Evolutionary conservation across 495 filamentous ascomycete genomes (phyloP).

Genomic region (Xylaria flabelliformis): DNA sequence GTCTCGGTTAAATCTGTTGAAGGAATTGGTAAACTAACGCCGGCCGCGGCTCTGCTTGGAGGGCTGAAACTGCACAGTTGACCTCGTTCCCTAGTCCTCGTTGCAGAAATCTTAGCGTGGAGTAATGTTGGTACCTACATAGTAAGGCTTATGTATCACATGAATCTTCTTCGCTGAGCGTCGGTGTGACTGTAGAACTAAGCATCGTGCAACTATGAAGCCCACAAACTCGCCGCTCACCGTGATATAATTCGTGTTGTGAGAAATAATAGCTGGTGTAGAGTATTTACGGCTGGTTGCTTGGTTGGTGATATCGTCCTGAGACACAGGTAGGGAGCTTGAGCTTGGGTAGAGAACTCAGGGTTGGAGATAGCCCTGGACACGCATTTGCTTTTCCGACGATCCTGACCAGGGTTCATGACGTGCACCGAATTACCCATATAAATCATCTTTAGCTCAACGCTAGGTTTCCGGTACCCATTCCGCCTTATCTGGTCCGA

Average conservation of each 20-base stretch:
- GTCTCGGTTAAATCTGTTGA: constrained; percentile 1
- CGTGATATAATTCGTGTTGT: neutral
- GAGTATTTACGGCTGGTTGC: neutral
- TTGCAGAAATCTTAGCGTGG: neutral
- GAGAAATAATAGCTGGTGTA: neutral
- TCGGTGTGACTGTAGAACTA: constrained; percentile 8
- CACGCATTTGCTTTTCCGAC: constrained; percentile 14
- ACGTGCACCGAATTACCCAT: constrained; percentile 12
- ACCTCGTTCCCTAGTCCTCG: neutral
- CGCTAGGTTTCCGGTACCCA: constrained; percentile 4
- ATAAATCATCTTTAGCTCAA: neutral
- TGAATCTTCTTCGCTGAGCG: constrained; percentile 19
- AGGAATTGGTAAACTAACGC: constrained; percentile 8
- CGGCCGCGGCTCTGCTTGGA: constrained; percentile 19
- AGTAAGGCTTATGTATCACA: constrained; percentile 3
- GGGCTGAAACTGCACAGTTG: neutral
- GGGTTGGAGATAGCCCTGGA: neutral
- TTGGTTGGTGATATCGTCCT: neutral
- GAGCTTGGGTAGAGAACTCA: neutral
- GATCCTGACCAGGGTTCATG: constrained; percentile 18
- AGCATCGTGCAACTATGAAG: neutral
- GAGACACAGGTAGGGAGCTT: neutral
- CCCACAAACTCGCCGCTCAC: constrained; percentile 8
- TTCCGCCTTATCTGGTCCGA: constrained; percentile 14
- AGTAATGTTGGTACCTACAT: neutral